Conservation (phyloP, 2,329 filamentous ascomycete genomes). For the Myriosclerotinia curreyana region DNA sequence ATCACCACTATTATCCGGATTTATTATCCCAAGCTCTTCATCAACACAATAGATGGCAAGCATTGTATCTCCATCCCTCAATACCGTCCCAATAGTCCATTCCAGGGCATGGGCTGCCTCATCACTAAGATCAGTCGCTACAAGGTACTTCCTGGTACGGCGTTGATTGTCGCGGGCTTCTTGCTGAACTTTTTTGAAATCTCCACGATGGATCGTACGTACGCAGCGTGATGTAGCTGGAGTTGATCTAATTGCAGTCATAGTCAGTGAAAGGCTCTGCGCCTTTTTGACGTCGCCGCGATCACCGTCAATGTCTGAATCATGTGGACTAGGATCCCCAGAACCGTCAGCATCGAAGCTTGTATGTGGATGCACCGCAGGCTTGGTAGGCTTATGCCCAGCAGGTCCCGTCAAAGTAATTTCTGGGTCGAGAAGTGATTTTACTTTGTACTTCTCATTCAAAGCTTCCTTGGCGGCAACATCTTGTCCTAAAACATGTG, state of each 20-base stretch:
- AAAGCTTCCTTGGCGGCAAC: slow-evolving; percentile 28
- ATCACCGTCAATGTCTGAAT: slow-evolving; percentile 84
- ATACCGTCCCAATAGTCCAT: slow-evolving; percentile 94
- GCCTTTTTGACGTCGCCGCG: slow-evolving; percentile 82
- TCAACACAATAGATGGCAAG: slow-evolving; percentile 92
- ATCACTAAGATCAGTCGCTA: slow-evolving; percentile 92
- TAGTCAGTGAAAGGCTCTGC: slow-evolving; percentile 76
- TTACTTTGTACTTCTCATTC: slow-evolving; percentile 34
- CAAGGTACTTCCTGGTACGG: slow-evolving; percentile 82
- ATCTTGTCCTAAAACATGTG: slow-evolving; percentile 26
- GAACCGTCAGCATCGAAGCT: slow-evolving; percentile 68
- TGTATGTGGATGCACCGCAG: slow-evolving; percentile 73
- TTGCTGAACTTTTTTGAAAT: slow-evolving; percentile 72
- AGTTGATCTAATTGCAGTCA: slow-evolving; percentile 75
- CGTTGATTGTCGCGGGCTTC: slow-evolving; percentile 76
- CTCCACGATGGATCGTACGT: slow-evolving; percentile 84
- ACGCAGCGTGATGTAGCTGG: slow-evolving; percentile 77
- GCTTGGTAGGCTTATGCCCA: slow-evolving; percentile 53
- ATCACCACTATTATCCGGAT: slow-evolving; percentile 45
- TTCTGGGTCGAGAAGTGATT: slow-evolving; percentile 52
- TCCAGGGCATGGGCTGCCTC: slow-evolving; percentile 94
- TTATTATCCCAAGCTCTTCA: slow-evolving; percentile 68
- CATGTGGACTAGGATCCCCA: slow-evolving; percentile 56
- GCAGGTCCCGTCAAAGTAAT: slow-evolving; percentile 63
- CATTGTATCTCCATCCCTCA: slow-evolving; percentile 90